Conservation (phyloP, 2,329 filamentous ascomycete species). For the Davidsoniella australis region DNA sequence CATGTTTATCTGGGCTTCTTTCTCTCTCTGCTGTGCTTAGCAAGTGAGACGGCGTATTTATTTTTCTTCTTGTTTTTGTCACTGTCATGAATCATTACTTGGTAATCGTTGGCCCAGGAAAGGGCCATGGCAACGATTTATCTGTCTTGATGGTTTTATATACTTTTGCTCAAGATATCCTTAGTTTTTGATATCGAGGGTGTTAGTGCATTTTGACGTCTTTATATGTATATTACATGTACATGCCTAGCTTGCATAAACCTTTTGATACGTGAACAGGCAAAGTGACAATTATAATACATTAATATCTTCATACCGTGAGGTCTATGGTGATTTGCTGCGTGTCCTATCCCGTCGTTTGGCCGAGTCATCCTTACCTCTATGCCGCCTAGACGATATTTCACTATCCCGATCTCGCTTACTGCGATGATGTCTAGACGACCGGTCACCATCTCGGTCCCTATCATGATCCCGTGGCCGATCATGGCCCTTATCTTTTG, state of each 20-base stretch:
- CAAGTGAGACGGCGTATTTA: background rate
- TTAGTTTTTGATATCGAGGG: too few species aligned
- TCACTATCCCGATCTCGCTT: slow-evolving; percentile 15
- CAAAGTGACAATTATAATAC: background rate
- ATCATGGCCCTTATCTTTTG: slow-evolving; percentile 14
- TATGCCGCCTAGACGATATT: slow-evolving; percentile 11
- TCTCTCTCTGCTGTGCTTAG: background rate
- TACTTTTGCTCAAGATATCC: too few species aligned
- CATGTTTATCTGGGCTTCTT: background rate
- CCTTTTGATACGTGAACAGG: background rate
- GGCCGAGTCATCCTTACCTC: slow-evolving; percentile 11
- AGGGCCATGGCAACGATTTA: background rate
- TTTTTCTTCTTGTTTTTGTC: background rate
- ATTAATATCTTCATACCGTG: background rate
- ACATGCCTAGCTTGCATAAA: too few species aligned
- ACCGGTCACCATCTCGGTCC: background rate
- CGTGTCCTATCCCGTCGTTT: slow-evolving; percentile 15
- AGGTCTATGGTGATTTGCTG: background rate
- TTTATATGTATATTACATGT: too few species aligned
- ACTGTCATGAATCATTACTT: background rate
- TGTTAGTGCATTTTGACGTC: too few species aligned
- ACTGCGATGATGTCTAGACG: background rate
- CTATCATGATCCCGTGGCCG: slow-evolving; percentile 17
- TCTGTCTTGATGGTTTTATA: too few species aligned
- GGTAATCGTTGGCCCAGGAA: background rate